Conservation (phyloP, 257 asterid genomes). For the Primulina huaijiensis region DNA sequence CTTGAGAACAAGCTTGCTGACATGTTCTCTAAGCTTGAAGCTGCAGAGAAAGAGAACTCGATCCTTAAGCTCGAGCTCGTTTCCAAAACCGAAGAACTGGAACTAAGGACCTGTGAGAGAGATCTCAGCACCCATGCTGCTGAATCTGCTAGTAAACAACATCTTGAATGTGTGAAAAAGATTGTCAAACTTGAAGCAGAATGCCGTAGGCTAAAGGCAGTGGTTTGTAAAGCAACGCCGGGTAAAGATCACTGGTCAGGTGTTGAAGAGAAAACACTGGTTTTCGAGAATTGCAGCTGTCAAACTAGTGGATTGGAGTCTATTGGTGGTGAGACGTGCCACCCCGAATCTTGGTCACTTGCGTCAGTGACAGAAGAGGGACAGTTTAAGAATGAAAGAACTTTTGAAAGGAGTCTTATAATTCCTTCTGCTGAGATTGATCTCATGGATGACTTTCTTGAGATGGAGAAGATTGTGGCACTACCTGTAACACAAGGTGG, state of each 20-base stretch:
- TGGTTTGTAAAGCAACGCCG: conserved; percentile 38
- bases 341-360: conserved; percentile 24
- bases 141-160: conserved; percentile 71
- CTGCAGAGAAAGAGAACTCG: conserved; percentile 59
- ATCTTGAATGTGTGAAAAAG: conserved; percentile 53
- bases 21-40: conserved; percentile 49
- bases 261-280: conserved; percentile 44
- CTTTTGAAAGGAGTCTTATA: conserved; percentile 33
- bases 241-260: conserved; percentile 36
- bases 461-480: conserved; percentile 82
- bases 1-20: conserved; percentile 46
- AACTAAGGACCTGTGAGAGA: conserved; percentile 44
- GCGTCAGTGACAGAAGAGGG: conserved; percentile 21
- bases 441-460: conserved; percentile 90
- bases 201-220: conserved; percentile 59
- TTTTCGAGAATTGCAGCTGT: conserved; percentile 31
- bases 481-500: conserved; percentile 33
- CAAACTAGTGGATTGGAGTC: conserved; percentile 37
- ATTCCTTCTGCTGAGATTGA: conserved; percentile 49
- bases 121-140: conserved; percentile 64
- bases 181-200: conserved; percentile 76
- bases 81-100: conserved; percentile 47
- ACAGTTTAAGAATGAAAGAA: conserved; percentile 31
- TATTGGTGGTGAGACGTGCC: conserved; percentile 26
- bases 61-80: conserved; percentile 47